These are phyloP conservation scores for Beauveria pseudobassiana DNA, from an alignment of 2,329 filamentous ascomycete genomes.

Conservation along the genomic window DNA sequence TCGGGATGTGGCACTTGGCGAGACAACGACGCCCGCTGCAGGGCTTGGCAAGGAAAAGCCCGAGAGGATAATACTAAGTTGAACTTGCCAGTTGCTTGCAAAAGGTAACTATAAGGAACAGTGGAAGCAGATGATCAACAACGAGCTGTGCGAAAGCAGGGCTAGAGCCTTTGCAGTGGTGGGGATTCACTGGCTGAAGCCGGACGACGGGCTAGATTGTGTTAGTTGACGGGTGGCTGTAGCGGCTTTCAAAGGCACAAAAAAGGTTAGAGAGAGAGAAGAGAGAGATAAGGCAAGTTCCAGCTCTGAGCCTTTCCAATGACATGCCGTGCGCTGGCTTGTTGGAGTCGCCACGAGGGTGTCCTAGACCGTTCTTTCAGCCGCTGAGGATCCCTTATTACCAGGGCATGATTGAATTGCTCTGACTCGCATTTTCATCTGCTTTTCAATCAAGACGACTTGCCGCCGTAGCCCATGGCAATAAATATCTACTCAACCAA, in stretches of 20 bases:
- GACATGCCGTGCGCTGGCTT: background rate
- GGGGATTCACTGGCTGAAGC: background rate
- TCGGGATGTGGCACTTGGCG: too few species aligned
- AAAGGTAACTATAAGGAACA: too few species aligned
- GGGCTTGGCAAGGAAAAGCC: too few species aligned
- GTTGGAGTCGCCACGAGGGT: too few species aligned
- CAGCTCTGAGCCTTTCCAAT: background rate
- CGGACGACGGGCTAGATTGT: background rate
- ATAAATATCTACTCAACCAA: too few species aligned
- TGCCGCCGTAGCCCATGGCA: background rate
- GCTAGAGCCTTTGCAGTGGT: background rate
- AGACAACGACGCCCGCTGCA: too few species aligned
- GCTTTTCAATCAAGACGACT: background rate
- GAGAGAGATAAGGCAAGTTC: background rate
- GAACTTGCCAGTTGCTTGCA: background rate
- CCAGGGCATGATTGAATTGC: background rate
- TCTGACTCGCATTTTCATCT: background rate
- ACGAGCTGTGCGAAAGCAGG: too few species aligned
- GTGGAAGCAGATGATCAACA: too few species aligned
- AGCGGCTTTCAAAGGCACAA: background rate
- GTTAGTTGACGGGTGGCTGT: background rate
- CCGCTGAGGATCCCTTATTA: background rate
- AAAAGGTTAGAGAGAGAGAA: background rate
- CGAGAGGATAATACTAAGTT: too few species aligned
- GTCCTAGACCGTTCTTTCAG: background rate